Base-by-base conservation (phyloP, 78 protist species). In the Emiliania huxleyi region DNA sequence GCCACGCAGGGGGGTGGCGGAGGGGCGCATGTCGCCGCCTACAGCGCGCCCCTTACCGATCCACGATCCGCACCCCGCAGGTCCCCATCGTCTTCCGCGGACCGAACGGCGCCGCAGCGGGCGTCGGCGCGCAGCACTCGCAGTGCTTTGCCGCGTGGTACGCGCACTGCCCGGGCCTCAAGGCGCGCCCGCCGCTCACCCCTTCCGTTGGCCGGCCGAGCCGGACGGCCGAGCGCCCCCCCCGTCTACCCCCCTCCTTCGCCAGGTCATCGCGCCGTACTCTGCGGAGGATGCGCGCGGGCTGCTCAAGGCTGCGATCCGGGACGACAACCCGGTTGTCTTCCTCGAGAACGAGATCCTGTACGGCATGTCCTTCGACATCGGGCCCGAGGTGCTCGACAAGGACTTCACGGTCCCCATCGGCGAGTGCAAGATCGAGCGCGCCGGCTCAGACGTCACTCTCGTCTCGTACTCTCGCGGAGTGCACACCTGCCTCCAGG, bases 31-130 rank as follows among this genome's bases (percentile, higher is more conserved):
- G n/a, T n/a, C n/a, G n/a, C n/a, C n/a, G n/a, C n/a, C n/a, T n/a
- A n/a, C n/a, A n/a, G n/a, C n/a, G n/a, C n/a, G n/a, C n/a, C n/a
- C n/a, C n/a, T n/a, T n/a, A n/a, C n/a, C n/a, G n/a, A n/a, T n/a
- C n/a, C n/a, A n/a, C n/a, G n/a, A n/a, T n/a, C n/a, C n/a, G n/a
- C n/a, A n/a, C n/a, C n/a, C n/a, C n/a, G n/a, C n/a, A n/a, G n/a
- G n/a, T n/a, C n/a, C 98, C 99, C 38, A 98, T 98, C 56, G 98
- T 97, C 56, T 98, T 97, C 97, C 98, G 99, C 52, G 99, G 99
- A 22, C 98, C 99, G 83, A 98, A 98, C 91, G 99, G 99, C 55
- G 95, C 98, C 38, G 96, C 99, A 8, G 95, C 98, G 1, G 96
- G 97, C 49, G 98, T 97, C 18, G 90, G 94, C 45, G 99, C 99